phyloP scores from a whole-genome alignment of 495 filamentous ascomycete genomes.

The Penicillium cataractarum region DNA sequence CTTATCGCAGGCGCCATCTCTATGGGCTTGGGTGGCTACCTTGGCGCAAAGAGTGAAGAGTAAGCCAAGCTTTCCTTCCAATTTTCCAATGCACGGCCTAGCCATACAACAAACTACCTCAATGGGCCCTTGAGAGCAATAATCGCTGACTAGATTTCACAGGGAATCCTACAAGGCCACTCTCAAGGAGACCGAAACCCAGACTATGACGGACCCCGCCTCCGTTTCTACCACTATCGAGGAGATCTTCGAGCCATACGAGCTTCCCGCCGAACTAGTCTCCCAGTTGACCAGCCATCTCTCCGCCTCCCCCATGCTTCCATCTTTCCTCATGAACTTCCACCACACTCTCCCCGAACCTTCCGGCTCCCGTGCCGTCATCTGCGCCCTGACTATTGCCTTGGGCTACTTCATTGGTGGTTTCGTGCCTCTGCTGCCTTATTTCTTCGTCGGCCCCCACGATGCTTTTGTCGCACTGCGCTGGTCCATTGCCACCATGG shows the following conservation, averaged over 20 bases:
- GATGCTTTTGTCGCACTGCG: constrained; percentile 63
- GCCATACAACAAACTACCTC: neutral
- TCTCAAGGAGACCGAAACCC: constrained; percentile 45
- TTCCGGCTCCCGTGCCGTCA: constrained; percentile 54
- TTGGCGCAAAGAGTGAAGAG: constrained; percentile 73
- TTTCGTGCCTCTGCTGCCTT: constrained; percentile 72
- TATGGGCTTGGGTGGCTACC: constrained; percentile 61
- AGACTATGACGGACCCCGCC: constrained; percentile 43
- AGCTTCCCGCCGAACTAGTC: constrained; percentile 51
- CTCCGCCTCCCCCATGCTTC: constrained; percentile 50
- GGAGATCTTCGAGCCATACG: constrained; percentile 59
- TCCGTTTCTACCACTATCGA: constrained; percentile 44
- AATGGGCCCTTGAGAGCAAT: neutral
- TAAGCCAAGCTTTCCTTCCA: constrained; percentile 34
- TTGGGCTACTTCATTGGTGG: constrained; percentile 76
- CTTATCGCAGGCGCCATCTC: constrained; percentile 62
- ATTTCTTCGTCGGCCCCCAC: constrained; percentile 65
- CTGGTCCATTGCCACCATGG: constrained; percentile 72
- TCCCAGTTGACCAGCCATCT: constrained; percentile 52
- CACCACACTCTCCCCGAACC: constrained; percentile 57
- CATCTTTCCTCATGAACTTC: constrained; percentile 61
- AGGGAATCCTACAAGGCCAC: constrained; percentile 59
- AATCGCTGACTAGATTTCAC: neutral
- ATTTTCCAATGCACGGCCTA: neutral
- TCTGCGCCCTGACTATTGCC: constrained; percentile 67